A percentile compares a stretch with the other conserved stretches of the same genome.
phyloP scores from a whole-genome alignment of 2,329 filamentous ascomycete species.

The Cladosporium velox region DNA sequence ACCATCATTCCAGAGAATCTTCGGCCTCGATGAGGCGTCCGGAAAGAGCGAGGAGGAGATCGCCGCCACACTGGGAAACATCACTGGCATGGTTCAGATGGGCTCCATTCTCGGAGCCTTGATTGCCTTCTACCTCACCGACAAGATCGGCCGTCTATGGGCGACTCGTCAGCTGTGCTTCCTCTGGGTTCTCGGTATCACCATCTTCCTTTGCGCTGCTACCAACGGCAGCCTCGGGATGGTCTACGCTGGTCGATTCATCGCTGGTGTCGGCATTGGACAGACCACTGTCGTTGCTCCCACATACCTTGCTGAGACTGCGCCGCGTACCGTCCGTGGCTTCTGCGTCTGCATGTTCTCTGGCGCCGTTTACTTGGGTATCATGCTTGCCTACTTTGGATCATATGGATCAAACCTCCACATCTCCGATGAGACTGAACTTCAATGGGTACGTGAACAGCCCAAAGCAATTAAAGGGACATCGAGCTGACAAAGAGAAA shows the following conservation, averaged over 20 bases:
- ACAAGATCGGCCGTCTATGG: constrained; percentile 37
- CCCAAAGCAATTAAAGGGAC: too few relatives aligned
- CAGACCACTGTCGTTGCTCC: constrained; percentile 61
- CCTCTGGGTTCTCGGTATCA: constrained; percentile 33
- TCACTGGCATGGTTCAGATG: constrained; percentile 80
- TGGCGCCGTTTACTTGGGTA: constrained; percentile 69
- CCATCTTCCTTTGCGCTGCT: constrained; percentile 51
- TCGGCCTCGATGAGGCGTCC: constrained; percentile 59
- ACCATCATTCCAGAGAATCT: constrained; percentile 62
- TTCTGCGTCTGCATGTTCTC: constrained; percentile 73
- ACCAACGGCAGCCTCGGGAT: constrained; percentile 34
- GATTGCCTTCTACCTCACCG: constrained; percentile 48
- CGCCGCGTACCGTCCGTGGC: constrained; percentile 45
- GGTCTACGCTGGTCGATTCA: constrained; percentile 44
- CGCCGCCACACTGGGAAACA: constrained; percentile 63
- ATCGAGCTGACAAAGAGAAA: too few relatives aligned
- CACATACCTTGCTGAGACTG: constrained; percentile 59
- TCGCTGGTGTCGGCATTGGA: constrained; percentile 46
- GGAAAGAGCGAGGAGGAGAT: constrained; percentile 55
- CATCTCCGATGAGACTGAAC: constrained; percentile 44
- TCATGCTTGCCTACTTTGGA: constrained; percentile 67
- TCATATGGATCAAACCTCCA: constrained; percentile 60
- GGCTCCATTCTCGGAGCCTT: constrained; percentile 72
- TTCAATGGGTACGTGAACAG: constrained; percentile 45
- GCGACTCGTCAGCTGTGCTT: constrained; percentile 34